A percentile compares a stretch with the other conserved stretches of the same genome.
phyloP scores from a whole-genome alignment of 2,329 filamentous ascomycete genomes.

The Colletotrichum tofieldiae region DNA sequence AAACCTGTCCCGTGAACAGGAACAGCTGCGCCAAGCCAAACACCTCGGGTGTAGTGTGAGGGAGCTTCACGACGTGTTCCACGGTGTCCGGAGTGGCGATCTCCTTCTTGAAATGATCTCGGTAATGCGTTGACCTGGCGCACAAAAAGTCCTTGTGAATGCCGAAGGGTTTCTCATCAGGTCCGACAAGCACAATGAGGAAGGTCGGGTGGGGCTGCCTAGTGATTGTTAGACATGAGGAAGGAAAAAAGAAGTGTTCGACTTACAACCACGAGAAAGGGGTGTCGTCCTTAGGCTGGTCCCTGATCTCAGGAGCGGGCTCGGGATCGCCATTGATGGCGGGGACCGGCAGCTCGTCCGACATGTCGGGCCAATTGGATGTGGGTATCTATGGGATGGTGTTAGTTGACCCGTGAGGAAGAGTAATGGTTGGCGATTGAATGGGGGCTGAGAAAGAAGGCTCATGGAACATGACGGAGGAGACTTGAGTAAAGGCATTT shows the following conservation, averaged over 20 bases:
- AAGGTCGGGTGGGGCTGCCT: slow-evolving; percentile 71
- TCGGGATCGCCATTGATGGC: slow-evolving; percentile 28
- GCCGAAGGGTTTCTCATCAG: slow-evolving; percentile 68
- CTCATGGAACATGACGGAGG: neutral
- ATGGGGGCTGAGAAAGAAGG: neutral
- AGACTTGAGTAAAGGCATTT: neutral
- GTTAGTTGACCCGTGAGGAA: slow-evolving; percentile 12
- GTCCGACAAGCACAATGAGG: slow-evolving; percentile 69
- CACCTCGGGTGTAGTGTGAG: slow-evolving; percentile 63
- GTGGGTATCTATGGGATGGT: neutral
- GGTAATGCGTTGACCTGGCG: slow-evolving; percentile 65
- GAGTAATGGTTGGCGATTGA: neutral
- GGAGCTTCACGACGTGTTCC: slow-evolving; percentile 67
- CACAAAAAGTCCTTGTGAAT: slow-evolving; percentile 74
- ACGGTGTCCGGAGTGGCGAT: slow-evolving; percentile 55
- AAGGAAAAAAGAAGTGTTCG: neutral
- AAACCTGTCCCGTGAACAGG: slow-evolving; percentile 67
- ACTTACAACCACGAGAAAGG: slow-evolving; percentile 59
- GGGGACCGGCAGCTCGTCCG: slow-evolving; percentile 15
- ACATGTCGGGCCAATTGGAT: slow-evolving; percentile 26
- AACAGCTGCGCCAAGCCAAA: slow-evolving; percentile 71
- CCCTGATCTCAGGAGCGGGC: neutral
- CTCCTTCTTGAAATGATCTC: slow-evolving; percentile 58
- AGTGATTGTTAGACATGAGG: slow-evolving; percentile 38
- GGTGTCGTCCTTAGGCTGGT: slow-evolving; percentile 11